Percentiles rank a stretch among this genome's conserved stretches.
Evolutionary conservation across 306 rosid species (phyloP).

Genomic region (Acacia melanoxylon): DNA sequence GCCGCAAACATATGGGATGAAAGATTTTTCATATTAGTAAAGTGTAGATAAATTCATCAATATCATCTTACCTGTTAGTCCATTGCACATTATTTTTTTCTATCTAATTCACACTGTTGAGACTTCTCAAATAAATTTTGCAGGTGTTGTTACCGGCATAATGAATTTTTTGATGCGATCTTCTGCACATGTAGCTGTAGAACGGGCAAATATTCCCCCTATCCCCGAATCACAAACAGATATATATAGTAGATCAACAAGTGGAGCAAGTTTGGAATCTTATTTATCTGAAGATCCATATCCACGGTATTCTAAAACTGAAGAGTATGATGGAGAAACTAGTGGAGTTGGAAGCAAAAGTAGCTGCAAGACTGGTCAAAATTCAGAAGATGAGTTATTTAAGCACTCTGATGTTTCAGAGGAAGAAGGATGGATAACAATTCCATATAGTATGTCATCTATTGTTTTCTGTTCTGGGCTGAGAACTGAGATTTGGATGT

Average conservation of each 20-base stretch:
- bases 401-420: conserved; percentile 76
- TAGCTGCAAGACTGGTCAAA: conserved; percentile 30
- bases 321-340: conserved; percentile 41
- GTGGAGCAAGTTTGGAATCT: conserved; percentile 54
- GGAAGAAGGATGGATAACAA: conserved; percentile 85
- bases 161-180: conserved; percentile 87
- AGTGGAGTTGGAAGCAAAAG: conserved; percentile 39
- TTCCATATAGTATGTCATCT: conserved; percentile 65
- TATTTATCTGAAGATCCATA: conserved; percentile 53
- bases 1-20: not conserved
- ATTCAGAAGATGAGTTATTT: conserved; percentile 35
- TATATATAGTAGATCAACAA: conserved; percentile 40
- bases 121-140: conserved; percentile 23
- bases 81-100: not conserved
- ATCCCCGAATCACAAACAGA: conserved; percentile 47
- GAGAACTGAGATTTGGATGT: conserved; percentile 2
- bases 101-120: not conserved
- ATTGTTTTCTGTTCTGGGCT: not conserved
- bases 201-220: conserved; percentile 36
- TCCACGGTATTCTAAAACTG: conserved; percentile 37
- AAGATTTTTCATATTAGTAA: not conserved
- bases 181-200: conserved; percentile 45
- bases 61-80: conserved; percentile 5
- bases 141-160: conserved; percentile 33
- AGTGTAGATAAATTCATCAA: not conserved